Evolutionary conservation across 768 basidiomycete genomes (phyloP), one percentile per base, ranked within the genome.

Genomic region (Hypsizygus marmoreus): DNA sequence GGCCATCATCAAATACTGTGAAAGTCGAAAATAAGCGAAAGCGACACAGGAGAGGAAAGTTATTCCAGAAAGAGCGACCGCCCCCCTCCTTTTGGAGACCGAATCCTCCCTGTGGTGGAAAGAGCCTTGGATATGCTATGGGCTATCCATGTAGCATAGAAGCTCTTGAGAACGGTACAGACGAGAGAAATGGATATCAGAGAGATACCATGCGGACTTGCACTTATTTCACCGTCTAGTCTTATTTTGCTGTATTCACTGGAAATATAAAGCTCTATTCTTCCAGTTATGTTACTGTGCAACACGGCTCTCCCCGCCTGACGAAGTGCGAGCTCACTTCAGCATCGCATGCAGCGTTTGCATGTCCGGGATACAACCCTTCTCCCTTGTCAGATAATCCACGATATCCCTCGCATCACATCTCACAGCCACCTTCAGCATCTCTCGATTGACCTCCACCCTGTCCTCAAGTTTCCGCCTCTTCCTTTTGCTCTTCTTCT

Each of bases 301-400:
- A n/a, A n/a, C n/a, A n/a, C n/a, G n/a, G n/a, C n/a, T n/a, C n/a
- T n/a, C n/a, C n/a, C n/a, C n/a, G n/a, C n/a, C n/a, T n/a, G n/a
- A n/a, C n/a, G n/a, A n/a, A n/a, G n/a, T n/a, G n/a, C n/a, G n/a
- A n/a, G 14, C 30, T 10, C 25, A 49, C 36, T 33, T 33, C 30
- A 33, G 40, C 49, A 61, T 61, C 55, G 58, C 48, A 38, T 46
- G 62, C 28, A 86, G 61, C 0, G 88, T 88, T 57, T 80, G 75
- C 64, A 89, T 78, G 59, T 89, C 84, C 0, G 88, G 88, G 26
- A 88, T 66, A 54, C 82, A 81, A 8, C 81, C 81, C 64, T 88
- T 88, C 62, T 88, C 87, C 35, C 66, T 63, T 45, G 75, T 77
- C 22, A 93, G 67, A 57, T 88, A 93, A 40, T 86, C 71, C 40